phyloP scores from a whole-genome alignment of 83 land plant genomes.

The Diphasiastrum complanatum region DNA sequence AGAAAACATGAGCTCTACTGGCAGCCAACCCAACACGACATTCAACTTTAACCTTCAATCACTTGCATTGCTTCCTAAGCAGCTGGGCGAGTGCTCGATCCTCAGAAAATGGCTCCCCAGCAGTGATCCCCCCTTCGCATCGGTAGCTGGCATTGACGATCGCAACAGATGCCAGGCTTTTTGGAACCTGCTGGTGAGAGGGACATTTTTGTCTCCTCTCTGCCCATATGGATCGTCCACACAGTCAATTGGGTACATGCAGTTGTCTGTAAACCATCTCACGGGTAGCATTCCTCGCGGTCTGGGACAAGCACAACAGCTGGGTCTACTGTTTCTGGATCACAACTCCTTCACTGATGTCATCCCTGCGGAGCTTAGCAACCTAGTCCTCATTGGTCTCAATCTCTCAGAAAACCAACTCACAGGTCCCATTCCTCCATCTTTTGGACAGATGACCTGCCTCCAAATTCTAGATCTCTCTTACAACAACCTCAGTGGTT shows the following conservation, averaged over 20 bases:
- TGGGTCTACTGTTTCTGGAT: constrained; percentile 17
- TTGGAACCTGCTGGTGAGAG: constrained; percentile 8
- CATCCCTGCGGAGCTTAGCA: not conserved
- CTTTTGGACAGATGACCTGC: not conserved
- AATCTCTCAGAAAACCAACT: constrained; percentile 5
- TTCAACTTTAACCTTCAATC: not conserved
- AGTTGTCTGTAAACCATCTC: not conserved
- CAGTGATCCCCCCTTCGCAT: constrained; percentile 4
- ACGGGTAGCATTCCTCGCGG: constrained; percentile 4
- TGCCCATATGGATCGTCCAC: not conserved
- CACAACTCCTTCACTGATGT: not conserved
- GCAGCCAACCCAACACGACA: not conserved
- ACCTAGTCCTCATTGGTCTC: not conserved
- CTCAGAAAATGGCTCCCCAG: constrained; percentile 5
- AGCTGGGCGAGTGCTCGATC: constrained; percentile 2
- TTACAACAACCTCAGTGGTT: constrained; percentile 13
- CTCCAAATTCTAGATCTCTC: constrained; percentile 6
- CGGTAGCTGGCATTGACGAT: not conserved
- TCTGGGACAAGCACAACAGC: not conserved
- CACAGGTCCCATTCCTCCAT: not conserved
- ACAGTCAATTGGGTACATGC: constrained; percentile 10
- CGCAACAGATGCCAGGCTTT: constrained; percentile 1
- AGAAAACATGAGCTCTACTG: not conserved
- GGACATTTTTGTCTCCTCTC: constrained; percentile 12
- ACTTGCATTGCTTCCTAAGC: not conserved